These are phyloP conservation scores for Colletotrichum orchidophilum DNA, from an alignment of 2,329 filamentous ascomycete genomes.

Conservation along the genomic window DNA sequence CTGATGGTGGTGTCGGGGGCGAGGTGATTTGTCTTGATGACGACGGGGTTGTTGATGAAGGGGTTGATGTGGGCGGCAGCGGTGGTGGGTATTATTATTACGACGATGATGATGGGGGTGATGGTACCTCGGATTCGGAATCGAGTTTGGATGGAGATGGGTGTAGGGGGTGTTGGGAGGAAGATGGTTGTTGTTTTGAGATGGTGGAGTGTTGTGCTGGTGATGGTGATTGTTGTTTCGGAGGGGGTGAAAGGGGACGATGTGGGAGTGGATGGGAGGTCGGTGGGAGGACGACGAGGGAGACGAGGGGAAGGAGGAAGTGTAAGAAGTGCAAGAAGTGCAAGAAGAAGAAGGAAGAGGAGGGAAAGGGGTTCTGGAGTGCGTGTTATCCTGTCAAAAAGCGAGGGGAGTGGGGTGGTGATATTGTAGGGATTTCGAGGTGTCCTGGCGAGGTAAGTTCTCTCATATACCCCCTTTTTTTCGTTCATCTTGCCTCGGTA, in stretches of 20 bases:
- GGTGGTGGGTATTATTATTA: neutral
- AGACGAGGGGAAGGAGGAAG: neutral
- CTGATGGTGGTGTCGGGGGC: neutral
- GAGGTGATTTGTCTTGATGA: neutral
- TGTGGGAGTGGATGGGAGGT: neutral
- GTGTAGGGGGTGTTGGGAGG: neutral
- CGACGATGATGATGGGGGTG: neutral
- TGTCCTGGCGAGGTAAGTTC: conserved; percentile 23
- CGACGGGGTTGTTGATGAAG: neutral
- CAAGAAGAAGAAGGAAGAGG: neutral
- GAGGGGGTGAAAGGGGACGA: neutral
- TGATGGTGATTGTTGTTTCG: neutral
- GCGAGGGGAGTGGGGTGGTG: conserved; percentile 18
- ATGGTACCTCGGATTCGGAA: neutral
- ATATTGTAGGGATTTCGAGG: conserved; percentile 19
- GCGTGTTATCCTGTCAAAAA: neutral
- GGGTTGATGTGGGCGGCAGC: neutral
- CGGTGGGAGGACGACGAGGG: neutral
- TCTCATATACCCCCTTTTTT: no score
- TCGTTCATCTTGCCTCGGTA: neutral
- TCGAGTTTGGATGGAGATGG: neutral
- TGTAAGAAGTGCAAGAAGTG: neutral
- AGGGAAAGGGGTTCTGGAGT: neutral
- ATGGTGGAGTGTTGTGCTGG: neutral
- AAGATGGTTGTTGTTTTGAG: conserved; percentile 12